Conservation (phyloP, 2,329 filamentous ascomycete genomes). For the Orbilia brochopaga region DNA sequence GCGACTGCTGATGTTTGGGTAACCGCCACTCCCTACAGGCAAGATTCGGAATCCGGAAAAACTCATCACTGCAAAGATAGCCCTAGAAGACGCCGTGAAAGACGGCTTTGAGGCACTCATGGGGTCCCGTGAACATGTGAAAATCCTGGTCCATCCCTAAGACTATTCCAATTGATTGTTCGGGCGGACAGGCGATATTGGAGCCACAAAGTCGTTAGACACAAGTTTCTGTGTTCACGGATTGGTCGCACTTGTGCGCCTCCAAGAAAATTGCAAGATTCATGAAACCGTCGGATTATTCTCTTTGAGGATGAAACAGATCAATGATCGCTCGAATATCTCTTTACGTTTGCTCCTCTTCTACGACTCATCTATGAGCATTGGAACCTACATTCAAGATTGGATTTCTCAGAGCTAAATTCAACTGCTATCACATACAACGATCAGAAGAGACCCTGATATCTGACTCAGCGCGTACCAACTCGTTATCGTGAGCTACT, state of each 20-base stretch:
- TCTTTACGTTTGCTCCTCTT: too few species aligned
- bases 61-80: conserved; percentile 37
- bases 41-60: conserved; percentile 47
- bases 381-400: too few species aligned
- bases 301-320: too few species aligned
- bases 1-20: conserved; percentile 9
- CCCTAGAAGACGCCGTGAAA: conserved; percentile 26
- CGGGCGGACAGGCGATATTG: not conserved
- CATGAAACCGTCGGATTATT: conserved; percentile 7
- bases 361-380: too few species aligned
- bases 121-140: conserved; percentile 48
- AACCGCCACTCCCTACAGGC: conserved; percentile 20
- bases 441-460: too few species aligned
- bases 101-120: conserved; percentile 39
- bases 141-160: conserved; percentile 45
- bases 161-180: not conserved
- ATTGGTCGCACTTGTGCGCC: conserved; percentile 4
- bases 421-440: too few species aligned
- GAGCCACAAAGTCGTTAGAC: conserved; percentile 7
- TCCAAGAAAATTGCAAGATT: conserved; percentile 18
- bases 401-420: too few species aligned
- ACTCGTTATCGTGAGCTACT: too few species aligned
- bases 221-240: conserved; percentile 20
- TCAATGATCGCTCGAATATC: too few species aligned
- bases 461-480: too few species aligned